These are phyloP conservation scores for Phlebiopsis flavidoalba DNA, from an alignment of 768 basidiomycete species.

Conservation along the genomic window DNA sequence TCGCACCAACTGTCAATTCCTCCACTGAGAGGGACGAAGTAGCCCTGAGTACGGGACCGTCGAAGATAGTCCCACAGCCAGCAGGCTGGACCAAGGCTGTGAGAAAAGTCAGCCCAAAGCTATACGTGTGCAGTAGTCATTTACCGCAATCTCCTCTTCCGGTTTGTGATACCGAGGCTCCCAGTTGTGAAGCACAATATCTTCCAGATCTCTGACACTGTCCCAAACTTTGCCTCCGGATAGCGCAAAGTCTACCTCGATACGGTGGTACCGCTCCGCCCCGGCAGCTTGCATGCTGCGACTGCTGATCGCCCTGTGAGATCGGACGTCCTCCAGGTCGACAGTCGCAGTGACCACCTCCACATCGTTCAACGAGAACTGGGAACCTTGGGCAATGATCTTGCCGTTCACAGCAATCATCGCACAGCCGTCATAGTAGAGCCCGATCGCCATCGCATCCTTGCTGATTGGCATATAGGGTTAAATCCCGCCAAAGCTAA, in stretches of 20 bases:
- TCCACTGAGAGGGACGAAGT: constrained; percentile 92
- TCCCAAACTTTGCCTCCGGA: constrained; percentile 73
- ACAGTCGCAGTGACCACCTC: constrained; percentile 95
- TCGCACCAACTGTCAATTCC: constrained; percentile 98
- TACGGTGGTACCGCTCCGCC: constrained; percentile 70
- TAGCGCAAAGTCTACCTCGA: constrained; percentile 77
- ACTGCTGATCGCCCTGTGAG: constrained; percentile 80
- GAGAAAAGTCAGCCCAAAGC: neutral
- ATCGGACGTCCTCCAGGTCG: constrained; percentile 94
- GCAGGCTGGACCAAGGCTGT: constrained; percentile 87
- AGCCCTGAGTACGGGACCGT: constrained; percentile 89
- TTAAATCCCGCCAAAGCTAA: constrained; percentile 95
- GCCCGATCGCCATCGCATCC: constrained; percentile 96
- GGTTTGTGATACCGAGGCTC: constrained; percentile 76
- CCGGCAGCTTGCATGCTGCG: constrained; percentile 86
- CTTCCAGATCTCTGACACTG: constrained; percentile 37
- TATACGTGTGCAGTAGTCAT: constrained; percentile 24
- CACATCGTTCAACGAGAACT: constrained; percentile 93
- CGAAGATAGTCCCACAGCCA: constrained; percentile 99
- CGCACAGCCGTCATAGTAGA: constrained; percentile 97
- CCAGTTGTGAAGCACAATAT: constrained; percentile 20
- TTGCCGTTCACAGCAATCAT: constrained; percentile 94
- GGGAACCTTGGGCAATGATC: constrained; percentile 91
- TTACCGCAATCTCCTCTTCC: constrained; percentile 97
- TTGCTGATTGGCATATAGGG: constrained; percentile 97